phyloP scores from a whole-genome alignment of 176 grass and related monocot species.

The Raddia guianensis region DNA sequence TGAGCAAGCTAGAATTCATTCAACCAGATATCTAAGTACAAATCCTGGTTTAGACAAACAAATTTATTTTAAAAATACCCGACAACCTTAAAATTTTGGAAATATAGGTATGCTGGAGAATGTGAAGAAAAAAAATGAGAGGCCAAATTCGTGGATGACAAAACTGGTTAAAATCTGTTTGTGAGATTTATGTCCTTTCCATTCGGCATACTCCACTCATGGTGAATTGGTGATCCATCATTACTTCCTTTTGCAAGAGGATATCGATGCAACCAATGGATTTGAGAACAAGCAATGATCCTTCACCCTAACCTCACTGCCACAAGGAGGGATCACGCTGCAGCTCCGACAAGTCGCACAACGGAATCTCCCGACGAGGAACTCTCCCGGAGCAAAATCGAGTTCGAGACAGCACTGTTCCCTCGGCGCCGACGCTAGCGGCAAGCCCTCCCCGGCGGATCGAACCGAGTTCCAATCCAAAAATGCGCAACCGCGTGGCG shows the following conservation, averaged over 20 bases:
- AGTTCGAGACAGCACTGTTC: neutral
- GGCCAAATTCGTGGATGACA: neutral
- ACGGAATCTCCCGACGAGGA: neutral
- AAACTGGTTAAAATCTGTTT: neutral
- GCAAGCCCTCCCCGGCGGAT: neutral
- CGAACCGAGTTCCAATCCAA: neutral
- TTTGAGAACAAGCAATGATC: neutral
- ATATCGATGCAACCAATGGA: neutral
- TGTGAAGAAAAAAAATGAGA: neutral
- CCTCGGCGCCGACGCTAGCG: neutral
- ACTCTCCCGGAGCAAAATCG: neutral
- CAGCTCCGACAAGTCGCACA: neutral
- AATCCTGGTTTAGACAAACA: neutral
- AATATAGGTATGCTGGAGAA: neutral
- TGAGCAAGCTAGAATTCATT: neutral
- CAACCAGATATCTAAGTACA: neutral
- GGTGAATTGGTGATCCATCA: neutral
- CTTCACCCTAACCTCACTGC: neutral
- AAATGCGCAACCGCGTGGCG: neutral
- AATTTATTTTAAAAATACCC: neutral
- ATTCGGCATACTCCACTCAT: neutral
- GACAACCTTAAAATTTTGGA: neutral
- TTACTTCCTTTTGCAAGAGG: neutral
- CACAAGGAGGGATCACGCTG: neutral
- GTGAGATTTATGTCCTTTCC: neutral